Base-by-base conservation (phyloP, 2,329 filamentous ascomycete genomes). In the Aspergillus intermedius region DNA sequence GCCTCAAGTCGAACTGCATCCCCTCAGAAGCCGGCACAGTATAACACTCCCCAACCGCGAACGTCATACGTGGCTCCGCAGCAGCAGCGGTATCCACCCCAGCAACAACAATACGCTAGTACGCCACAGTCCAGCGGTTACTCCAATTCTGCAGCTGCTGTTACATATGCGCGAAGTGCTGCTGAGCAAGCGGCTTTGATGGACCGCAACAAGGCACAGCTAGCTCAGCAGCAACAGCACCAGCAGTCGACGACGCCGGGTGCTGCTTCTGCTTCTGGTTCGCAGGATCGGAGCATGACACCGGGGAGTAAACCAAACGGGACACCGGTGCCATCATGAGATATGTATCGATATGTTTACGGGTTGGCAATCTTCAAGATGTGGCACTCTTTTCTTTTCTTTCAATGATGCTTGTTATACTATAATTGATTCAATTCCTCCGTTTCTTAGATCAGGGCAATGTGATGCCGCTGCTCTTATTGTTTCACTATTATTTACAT, bases 131-230 rank as follows among this genome's bases (percentile, higher is more conserved):
- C 67, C 8, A 51, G 56, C 12, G 50, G 55, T 13, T 69, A 68
- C 45, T 54, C 66, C 19, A 70, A 67, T 46, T 67, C 59, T 10
- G 62, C 68, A 10, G 62, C 65, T 10, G 60, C 62, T 25, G 59
- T 64, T 30, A 61, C 63, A n/a, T 69, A 69, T 55, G 58, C 66
- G 21, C 63, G 70, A 22, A 70, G 60, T 57, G 65, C 67, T 13
- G 63, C 68, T 37, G 69, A 72, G 45, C 69, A 72, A 53, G 67
- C 67, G 19, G 60, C 62, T 2, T 46, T 69, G 41, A 67, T 70
- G 59, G 67, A 70, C 30, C 60, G 66, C 34, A 67, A 65, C 41
- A 69, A 66, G 51, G 59, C 63, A n/a, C 68, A 71, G 40, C 47
- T 69, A 42, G 61, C 65, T 4, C 56, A 57, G 28, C 61, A 64